These are phyloP conservation scores for Myriosclerotinia duriaeana DNA, from an alignment of 2,329 filamentous ascomycete species.

Conservation along the genomic window DNA sequence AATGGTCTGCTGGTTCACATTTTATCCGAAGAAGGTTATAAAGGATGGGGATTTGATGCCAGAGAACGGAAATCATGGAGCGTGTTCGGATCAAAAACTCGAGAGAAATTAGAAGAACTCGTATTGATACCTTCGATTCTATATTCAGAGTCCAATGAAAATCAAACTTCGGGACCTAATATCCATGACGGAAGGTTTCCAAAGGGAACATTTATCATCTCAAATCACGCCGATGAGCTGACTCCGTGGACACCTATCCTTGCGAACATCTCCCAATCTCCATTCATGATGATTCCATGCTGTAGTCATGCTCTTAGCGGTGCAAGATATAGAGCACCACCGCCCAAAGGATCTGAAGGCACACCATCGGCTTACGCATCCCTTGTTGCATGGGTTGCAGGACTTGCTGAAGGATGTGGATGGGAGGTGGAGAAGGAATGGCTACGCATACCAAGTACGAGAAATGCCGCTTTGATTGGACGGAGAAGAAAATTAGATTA, in stretches of 20 bases:
- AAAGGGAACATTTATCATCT: constrained; percentile 82
- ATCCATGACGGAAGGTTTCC: constrained; percentile 66
- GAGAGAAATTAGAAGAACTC: constrained; percentile 54
- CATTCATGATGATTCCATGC: constrained; percentile 92
- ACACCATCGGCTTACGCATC: constrained; percentile 74
- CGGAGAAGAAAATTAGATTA: constrained; percentile 44
- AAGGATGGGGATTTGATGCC: constrained; percentile 89
- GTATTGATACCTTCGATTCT: constrained; percentile 56
- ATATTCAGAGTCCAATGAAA: constrained; percentile 23
- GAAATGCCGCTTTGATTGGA: constrained; percentile 81
- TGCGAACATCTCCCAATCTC: constrained; percentile 69
- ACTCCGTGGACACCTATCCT: constrained; percentile 95
- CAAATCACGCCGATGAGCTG: constrained; percentile 94
- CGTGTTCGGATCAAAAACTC: constrained; percentile 58
- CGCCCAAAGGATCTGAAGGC: constrained; percentile 43
- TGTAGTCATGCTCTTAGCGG: constrained; percentile 88
- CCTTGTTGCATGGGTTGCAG: constrained; percentile 74
- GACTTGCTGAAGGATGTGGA: constrained; percentile 68
- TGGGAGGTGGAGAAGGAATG: constrained; percentile 80
- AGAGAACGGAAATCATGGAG: constrained; percentile 81
- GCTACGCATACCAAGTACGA: constrained; percentile 85
- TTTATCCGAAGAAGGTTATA: constrained; percentile 75
- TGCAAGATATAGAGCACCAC: constrained; percentile 66
- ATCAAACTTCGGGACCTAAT: constrained; percentile 39
- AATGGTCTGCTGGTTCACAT: constrained; percentile 89